phyloP scores from a whole-genome alignment of 1,284 basidiomycete genomes.

The Cystobasidiaceae sp. region DNA sequence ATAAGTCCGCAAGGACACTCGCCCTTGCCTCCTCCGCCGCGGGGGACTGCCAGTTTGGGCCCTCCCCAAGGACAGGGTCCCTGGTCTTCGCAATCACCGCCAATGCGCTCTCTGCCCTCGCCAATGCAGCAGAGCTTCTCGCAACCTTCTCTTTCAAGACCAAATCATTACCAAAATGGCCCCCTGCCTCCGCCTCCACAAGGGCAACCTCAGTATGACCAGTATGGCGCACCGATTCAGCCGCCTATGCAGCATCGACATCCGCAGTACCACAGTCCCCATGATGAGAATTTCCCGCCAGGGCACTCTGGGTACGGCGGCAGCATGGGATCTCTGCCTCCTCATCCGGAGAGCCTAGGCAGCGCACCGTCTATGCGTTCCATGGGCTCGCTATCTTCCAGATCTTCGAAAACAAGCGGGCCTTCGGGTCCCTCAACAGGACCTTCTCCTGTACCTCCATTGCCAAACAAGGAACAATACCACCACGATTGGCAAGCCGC shows the following conservation, averaged over 20 bases:
- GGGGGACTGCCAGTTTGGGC: no score
- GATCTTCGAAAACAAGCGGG: constrained; percentile 2
- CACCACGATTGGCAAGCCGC: constrained; percentile 11
- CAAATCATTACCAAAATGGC: neutral
- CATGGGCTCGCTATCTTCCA: constrained; percentile 17
- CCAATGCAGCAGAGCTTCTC: constrained; percentile 3
- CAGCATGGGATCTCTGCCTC: neutral
- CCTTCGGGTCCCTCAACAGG: neutral
- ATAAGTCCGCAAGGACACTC: neutral
- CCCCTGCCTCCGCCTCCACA: neutral
- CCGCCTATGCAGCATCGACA: neutral
- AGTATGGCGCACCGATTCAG: no score
- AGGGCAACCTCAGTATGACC: no score
- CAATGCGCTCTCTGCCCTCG: constrained; percentile 12
- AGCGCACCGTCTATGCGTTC: constrained; percentile 20
- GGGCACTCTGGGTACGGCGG: neutral
- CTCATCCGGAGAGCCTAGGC: neutral
- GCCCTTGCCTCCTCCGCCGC: neutral
- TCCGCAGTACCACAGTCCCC: neutral
- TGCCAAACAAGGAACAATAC: constrained; percentile 18
- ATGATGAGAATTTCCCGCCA: constrained; percentile 11
- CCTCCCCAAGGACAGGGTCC: neutral
- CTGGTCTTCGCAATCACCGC: neutral
- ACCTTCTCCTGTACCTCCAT: constrained; percentile 12
- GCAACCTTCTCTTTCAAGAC: constrained; percentile 5